These are phyloP conservation scores for Neurospora tetrasperma DNA, from an alignment of 495 filamentous ascomycete species.

Conservation along the genomic window DNA sequence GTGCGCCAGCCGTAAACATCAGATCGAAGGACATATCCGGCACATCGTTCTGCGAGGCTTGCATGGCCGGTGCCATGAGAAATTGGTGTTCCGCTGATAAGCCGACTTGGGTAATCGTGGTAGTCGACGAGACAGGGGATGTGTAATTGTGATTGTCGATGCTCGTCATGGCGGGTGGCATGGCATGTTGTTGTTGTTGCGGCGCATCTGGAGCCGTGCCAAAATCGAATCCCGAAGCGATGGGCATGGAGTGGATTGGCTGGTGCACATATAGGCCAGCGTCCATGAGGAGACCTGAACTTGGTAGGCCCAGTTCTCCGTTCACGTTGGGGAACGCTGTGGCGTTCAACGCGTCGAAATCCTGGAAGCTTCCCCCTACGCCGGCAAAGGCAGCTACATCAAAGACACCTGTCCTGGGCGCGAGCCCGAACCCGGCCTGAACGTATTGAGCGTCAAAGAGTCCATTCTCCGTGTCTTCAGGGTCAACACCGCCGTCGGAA, in stretches of 20 bases:
- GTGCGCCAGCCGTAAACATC: slow-evolving; percentile 9
- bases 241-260: slow-evolving; percentile 22
- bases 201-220: not conserved
- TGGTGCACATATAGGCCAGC: slow-evolving; percentile 13
- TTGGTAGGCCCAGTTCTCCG: slow-evolving; percentile 9
- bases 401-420: slow-evolving; percentile 11
- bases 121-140: slow-evolving; percentile 30
- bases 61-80: slow-evolving; percentile 5
- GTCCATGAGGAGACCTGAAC: slow-evolving; percentile 15
- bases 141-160: slow-evolving; percentile 25
- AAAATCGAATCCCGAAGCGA: slow-evolving; percentile 31
- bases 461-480: slow-evolving; percentile 25
- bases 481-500: slow-evolving; percentile 16
- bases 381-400: slow-evolving; percentile 21
- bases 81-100: slow-evolving; percentile 13
- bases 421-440: slow-evolving; percentile 6
- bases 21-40: slow-evolving; percentile 24
- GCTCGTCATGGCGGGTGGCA: slow-evolving; percentile 16
- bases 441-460: slow-evolving; percentile 6
- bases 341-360: slow-evolving; percentile 7
- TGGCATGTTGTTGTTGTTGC: slow-evolving; percentile 8
- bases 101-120: slow-evolving; percentile 28
- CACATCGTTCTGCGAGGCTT: slow-evolving; percentile 8
- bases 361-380: slow-evolving; percentile 21
- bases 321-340: slow-evolving; percentile 5